These are phyloP conservation scores for Exophiala bonariae DNA, from an alignment of 2,329 filamentous ascomycete species.

Conservation along the genomic window DNA sequence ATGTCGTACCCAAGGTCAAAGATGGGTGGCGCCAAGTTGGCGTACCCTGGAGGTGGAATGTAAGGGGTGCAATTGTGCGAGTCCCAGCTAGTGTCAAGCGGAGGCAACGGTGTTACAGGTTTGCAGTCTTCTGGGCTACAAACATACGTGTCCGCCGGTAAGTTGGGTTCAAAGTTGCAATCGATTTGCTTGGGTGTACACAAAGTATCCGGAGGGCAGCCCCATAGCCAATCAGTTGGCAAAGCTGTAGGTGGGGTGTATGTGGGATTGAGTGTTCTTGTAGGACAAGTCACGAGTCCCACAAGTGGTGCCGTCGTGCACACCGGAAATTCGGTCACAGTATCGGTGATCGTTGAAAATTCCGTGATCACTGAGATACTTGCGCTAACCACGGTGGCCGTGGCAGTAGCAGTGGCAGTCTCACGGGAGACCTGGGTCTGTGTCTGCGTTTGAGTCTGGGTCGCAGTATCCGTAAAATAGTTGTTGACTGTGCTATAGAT, in stretches of 20 bases:
- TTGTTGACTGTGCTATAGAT: neutral
- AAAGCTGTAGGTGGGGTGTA: constrained; percentile 32
- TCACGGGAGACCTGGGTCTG: neutral
- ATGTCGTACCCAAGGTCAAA: constrained; percentile 5
- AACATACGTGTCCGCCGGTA: constrained; percentile 38
- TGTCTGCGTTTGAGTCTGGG: neutral
- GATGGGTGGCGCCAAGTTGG: neutral
- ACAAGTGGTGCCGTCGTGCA: constrained; percentile 4
- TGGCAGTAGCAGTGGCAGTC: neutral
- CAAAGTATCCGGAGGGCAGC: constrained; percentile 44
- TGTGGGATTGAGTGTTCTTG: constrained; percentile 32
- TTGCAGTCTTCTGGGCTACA: constrained; percentile 42
- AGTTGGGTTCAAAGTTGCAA: constrained; percentile 42
- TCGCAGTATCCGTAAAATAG: constrained; percentile 1
- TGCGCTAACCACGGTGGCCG: constrained; percentile 9
- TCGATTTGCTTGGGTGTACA: constrained; percentile 40
- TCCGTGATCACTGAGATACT: constrained; percentile 5
- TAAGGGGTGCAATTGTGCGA: constrained; percentile 1
- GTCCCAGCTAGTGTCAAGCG: neutral
- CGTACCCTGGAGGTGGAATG: neutral
- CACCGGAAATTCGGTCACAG: constrained; percentile 7
- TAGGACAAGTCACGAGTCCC: constrained; percentile 30
- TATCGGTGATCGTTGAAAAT: constrained; percentile 10
- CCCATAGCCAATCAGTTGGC: constrained; percentile 40
- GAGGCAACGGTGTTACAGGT: neutral